These are phyloP conservation scores for Phaeodactylum tricornutum DNA, from an alignment of 108 stramenopile species.

Conservation along the genomic window DNA sequence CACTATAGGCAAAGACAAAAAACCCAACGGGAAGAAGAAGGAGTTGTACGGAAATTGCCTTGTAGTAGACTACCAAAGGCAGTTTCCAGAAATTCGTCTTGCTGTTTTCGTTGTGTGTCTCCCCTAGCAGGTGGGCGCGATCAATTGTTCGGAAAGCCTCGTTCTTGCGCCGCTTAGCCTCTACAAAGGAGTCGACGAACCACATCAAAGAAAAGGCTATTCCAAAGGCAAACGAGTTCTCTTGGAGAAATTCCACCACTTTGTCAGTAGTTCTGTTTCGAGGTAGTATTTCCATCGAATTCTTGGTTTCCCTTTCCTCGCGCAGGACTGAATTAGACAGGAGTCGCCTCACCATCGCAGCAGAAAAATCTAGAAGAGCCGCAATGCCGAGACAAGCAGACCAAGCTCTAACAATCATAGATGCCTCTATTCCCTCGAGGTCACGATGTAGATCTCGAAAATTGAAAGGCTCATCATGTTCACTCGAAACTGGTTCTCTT, in stretches of 20 bases:
- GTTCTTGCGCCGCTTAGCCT: slow-evolving; percentile 8
- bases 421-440: no score
- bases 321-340: background rate
- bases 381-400: background rate
- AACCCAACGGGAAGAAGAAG: slow-evolving; percentile 34
- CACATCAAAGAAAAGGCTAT: slow-evolving; percentile 33
- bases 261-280: background rate
- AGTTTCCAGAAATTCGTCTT: slow-evolving; percentile 7
- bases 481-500: no score
- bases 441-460: no score
- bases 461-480: no score
- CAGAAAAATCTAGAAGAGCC: slow-evolving; percentile 5
- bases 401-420: background rate
- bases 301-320: no score
- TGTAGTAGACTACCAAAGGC: slow-evolving; percentile 14
- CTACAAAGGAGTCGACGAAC: slow-evolving; percentile 26
- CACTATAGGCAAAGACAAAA: slow-evolving; percentile 15
- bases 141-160: slow-evolving; percentile 13
- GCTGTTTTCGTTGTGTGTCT: background rate
- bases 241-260: slow-evolving; percentile 4
- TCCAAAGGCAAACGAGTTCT: slow-evolving; percentile 9
- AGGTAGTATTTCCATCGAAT: no score
- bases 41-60: slow-evolving; percentile 19
- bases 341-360: background rate
- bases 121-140: slow-evolving; percentile 1